phyloP scores from a whole-genome alignment of 2,329 filamentous ascomycete genomes.

The Blastomyces emzantsi region DNA sequence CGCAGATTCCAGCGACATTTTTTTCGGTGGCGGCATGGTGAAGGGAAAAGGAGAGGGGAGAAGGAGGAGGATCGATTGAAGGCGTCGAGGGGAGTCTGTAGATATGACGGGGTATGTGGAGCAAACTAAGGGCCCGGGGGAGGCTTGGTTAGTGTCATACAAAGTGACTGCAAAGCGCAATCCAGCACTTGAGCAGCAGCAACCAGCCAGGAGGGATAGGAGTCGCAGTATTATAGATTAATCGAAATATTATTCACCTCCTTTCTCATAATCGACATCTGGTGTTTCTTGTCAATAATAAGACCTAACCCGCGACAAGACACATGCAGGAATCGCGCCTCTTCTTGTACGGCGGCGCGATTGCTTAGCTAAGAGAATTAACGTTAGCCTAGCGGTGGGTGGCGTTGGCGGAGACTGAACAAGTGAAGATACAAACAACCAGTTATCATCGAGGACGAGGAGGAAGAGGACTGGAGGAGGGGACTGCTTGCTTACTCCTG shows the following conservation, averaged over 20 bases:
- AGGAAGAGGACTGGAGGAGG: no score
- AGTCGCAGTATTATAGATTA: background rate
- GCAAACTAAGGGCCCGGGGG: background rate
- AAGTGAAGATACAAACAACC: no score
- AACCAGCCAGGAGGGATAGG: background rate
- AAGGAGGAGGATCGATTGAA: background rate
- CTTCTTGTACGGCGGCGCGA: background rate
- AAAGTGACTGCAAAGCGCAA: background rate
- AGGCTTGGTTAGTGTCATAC: background rate
- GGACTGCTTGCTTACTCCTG: background rate
- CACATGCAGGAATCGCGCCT: background rate
- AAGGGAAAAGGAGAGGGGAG: background rate
- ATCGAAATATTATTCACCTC: background rate
- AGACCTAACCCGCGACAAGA: background rate
- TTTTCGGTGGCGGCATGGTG: constrained; percentile 20
- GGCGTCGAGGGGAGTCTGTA: background rate
- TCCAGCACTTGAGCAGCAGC: background rate
- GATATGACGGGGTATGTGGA: background rate
- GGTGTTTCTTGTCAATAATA: background rate
- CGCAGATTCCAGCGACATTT: constrained; percentile 67
- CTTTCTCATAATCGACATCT: background rate
- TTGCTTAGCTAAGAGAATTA: background rate
- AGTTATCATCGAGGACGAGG: no score
- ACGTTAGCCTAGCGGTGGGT: background rate
- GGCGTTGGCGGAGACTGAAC: background rate